Base-by-base conservation (phyloP, 768 basidiomycete species). In the Russula emetica region DNA sequence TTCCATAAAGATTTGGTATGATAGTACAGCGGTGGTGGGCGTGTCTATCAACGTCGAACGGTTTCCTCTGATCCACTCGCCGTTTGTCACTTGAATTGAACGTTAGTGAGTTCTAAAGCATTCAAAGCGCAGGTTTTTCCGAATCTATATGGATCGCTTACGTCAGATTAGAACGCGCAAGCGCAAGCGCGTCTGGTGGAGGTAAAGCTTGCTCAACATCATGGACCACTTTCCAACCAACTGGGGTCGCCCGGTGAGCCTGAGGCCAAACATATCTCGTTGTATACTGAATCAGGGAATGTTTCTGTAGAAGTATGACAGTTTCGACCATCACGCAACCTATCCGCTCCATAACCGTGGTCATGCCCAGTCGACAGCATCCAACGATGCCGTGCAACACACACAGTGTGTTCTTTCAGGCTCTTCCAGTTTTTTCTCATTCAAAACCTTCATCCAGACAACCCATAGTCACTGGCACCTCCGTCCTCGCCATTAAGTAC, bases 391-490 rank as follows among this genome's bases (percentile, higher is more conserved):
- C 44, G 82, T 92, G 0, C 86, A 94, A 71, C 88, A 77, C 67
- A 98, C 94, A 32, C 92, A 93, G 91, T 92, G 55, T 36, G 82
- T 36, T 28, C 13, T 38, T 30, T 61, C 7, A n/a, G 13, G 1
- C 6, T 49, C 13, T 58, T 52, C 50, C 0, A 18, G 14, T 32
- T n/a, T 14, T 14, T 22, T 13, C 16, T 6, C 40, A 61, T 58
- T 11, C 34, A 7, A 56, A 16, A n/a, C 53, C 11, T 26, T 57
- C n/a, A 8, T 28, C 50, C 62, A 94, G 92, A 71, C 90, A 94
- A 70, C 97, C 97, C 11, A 87, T 98, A 64, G 93, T 98, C 10
- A 98, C 96, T 0, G 97, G 96, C 62, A 95, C 96, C n/a, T 92
- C 89, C 61, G 94, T 99, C 6, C 82, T 99, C 38, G 97, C 90